A percentile compares a stretch with the other conserved stretches of the same genome.
phyloP scores from a whole-genome alignment of 352 stramenopile genomes.

The Pythium scleroteichum region DNA sequence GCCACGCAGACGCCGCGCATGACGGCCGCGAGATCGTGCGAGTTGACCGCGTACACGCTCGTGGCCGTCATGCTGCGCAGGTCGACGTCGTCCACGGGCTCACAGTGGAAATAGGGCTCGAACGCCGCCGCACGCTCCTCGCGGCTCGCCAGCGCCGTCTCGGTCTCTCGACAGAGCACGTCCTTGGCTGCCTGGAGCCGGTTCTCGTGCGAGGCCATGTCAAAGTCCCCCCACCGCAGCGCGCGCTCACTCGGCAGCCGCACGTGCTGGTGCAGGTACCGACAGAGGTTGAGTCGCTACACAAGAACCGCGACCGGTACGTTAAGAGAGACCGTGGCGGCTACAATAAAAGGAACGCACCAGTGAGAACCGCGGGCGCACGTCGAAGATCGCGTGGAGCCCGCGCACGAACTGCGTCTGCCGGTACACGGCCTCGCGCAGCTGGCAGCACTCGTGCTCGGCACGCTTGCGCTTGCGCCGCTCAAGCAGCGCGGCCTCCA shows the following conservation, averaged over 20 bases:
- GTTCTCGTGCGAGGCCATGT: background rate
- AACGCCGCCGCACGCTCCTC: background rate
- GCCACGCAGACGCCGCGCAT: conserved; percentile 26
- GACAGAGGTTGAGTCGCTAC: conserved; percentile 2
- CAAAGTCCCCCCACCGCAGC: background rate
- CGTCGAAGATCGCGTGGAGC: background rate
- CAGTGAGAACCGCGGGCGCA: background rate
- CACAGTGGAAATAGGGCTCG: conserved; percentile 3
- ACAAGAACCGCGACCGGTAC: background rate
- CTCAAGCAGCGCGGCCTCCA: conserved; percentile 1
- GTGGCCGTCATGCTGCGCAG: conserved; percentile 21
- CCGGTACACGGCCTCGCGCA: conserved; percentile 11
- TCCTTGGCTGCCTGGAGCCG: background rate
- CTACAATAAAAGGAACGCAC: background rate
- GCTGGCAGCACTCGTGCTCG: background rate
- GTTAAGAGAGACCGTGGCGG: background rate
- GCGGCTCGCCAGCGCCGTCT: background rate
- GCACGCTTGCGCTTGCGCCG: conserved; percentile 4
- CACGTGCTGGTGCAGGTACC: conserved; percentile 1
- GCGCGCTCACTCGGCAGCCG: conserved; percentile 1
- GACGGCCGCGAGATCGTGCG: conserved; percentile 19
- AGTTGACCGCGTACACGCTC: conserved; percentile 38
- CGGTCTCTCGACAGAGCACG: conserved; percentile 5
- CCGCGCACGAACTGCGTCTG: conserved; percentile 10
- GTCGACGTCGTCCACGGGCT: conserved; percentile 1